Percentiles rank a stretch among this genome's conserved stretches.
Conservation (phyloP, 192 early-diverging fungal genomes). For the Globomyces pollinis-pini region DNA sequence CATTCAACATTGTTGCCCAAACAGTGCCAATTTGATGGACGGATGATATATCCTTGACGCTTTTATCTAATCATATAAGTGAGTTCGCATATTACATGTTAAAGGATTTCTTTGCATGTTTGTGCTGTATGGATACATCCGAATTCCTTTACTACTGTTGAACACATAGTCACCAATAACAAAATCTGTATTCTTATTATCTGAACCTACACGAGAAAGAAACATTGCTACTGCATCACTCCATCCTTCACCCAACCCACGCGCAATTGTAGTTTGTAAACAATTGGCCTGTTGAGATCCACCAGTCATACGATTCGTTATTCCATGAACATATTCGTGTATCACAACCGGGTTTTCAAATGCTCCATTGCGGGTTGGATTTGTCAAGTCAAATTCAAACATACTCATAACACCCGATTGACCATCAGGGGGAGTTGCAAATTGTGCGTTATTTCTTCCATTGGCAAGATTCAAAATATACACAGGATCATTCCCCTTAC, state of each 20-base stretch:
- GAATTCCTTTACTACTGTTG: constrained; percentile 41
- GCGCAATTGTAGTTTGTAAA: constrained; percentile 8
- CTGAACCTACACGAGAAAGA: background rate
- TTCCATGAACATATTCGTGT: constrained; percentile 49
- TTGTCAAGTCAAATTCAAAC: constrained; percentile 43
- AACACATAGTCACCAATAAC: background rate
- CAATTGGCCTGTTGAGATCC: constrained; percentile 47
- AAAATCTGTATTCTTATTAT: background rate
- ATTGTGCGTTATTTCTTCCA: constrained; percentile 36
- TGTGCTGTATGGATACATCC: constrained; percentile 53
- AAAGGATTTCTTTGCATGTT: constrained; percentile 26
- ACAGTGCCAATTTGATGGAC: constrained; percentile 53
- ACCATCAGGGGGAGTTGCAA: constrained; percentile 28
- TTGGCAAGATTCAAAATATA: constrained; percentile 43
- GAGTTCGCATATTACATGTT: constrained; percentile 20
- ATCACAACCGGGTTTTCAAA: constrained; percentile 49
- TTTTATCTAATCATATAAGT: constrained; percentile 30
- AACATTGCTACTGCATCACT: background rate
- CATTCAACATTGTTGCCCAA: constrained; percentile 53
- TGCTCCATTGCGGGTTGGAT: constrained; percentile 43
- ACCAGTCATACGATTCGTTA: constrained; percentile 53
- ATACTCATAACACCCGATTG: constrained; percentile 39
- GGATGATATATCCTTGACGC: too few relatives aligned
- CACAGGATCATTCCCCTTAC: constrained; percentile 34
- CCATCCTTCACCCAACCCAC: background rate